Evolutionary conservation across 441 rosid species (phyloP).

Genomic region (Gossypium davidsonii): DNA sequence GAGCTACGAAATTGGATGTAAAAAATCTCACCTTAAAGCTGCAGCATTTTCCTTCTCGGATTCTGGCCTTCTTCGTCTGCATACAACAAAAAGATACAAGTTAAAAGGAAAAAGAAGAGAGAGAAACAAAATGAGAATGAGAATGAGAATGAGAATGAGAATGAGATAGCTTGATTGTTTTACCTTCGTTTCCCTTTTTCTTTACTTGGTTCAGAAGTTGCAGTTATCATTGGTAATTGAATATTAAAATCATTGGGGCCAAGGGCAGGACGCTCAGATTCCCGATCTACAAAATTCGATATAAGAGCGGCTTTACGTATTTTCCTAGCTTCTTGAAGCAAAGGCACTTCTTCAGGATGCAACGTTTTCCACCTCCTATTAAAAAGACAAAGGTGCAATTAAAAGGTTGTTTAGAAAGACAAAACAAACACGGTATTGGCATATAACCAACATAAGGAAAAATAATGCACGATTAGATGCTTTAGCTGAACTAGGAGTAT

Average conservation of each 20-base stretch:
- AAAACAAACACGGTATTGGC: background rate
- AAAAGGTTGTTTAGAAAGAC: background rate
- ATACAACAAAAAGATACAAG: slow-evolving; percentile 1
- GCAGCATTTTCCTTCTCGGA: slow-evolving; percentile 22
- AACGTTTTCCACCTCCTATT: slow-evolving; percentile 72
- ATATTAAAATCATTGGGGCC: slow-evolving; percentile 47
- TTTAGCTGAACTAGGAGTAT: background rate
- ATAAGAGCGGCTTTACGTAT: slow-evolving; percentile 41
- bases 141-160: no score
- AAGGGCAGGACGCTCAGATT: slow-evolving; percentile 66
- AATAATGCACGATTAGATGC: background rate
- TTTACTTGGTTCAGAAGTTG: slow-evolving; percentile 34
- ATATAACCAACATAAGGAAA: background rate
- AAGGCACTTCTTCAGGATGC: slow-evolving; percentile 56
- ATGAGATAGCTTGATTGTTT: background rate
- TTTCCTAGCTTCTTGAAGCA: slow-evolving; percentile 51
- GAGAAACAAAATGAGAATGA: background rate
- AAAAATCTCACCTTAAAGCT: slow-evolving; percentile 25
- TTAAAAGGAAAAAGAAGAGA: background rate
- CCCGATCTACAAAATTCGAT: slow-evolving; percentile 79
- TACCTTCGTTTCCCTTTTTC: slow-evolving; percentile 42
- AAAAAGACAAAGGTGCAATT: slow-evolving; percentile 2
- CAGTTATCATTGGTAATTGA: slow-evolving; percentile 25
- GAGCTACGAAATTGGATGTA: background rate
- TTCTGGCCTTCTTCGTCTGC: slow-evolving; percentile 21